Evolutionary conservation across 2,329 filamentous ascomycete genomes (phyloP).

Genomic region (Rachicladosporium sp.): DNA sequence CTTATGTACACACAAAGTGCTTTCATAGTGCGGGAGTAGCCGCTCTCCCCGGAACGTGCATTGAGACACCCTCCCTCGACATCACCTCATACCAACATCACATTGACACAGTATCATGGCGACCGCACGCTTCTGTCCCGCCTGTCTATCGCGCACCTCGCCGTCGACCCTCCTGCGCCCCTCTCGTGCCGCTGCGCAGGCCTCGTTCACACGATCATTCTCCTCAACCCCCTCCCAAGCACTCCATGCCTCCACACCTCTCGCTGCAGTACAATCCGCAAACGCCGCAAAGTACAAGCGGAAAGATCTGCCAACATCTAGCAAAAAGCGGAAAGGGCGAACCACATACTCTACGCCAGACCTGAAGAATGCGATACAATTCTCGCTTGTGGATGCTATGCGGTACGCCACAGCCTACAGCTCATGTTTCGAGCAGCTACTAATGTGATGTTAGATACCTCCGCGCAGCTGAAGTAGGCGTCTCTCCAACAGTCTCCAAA

Average conservation of each 20-base stretch:
- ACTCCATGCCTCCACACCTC: conserved; percentile 5
- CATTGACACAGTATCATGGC: conserved; percentile 8
- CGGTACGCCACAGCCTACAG: conserved; percentile 42
- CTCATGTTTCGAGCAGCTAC: conserved; percentile 8
- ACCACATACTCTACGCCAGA: conserved; percentile 52
- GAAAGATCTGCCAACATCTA: conserved; percentile 31
- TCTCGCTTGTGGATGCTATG: conserved; percentile 83
- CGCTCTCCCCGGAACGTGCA: no score
- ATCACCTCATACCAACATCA: no score
- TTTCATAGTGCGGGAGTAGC: no score
- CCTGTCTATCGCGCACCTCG: conserved; percentile 15
- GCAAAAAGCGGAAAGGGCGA: conserved; percentile 52
- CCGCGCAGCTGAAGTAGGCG: conserved; percentile 82
- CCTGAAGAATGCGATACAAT: conserved; percentile 57
- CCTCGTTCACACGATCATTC: conserved; percentile 4
- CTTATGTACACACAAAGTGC: no score
- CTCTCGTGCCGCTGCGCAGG: background rate
- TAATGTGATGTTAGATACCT: conserved; percentile 53
- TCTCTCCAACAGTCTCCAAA: conserved; percentile 58
- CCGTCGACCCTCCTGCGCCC: conserved; percentile 7
- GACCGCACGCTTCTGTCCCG: conserved; percentile 14
- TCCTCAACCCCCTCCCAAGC: no score
- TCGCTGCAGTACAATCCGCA: conserved; percentile 22
- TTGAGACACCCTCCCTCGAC: no score
- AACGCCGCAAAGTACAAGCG: conserved; percentile 30